Evolutionary conservation across 345 rosid genomes (phyloP).

Genomic region (Lepidium didymum): DNA sequence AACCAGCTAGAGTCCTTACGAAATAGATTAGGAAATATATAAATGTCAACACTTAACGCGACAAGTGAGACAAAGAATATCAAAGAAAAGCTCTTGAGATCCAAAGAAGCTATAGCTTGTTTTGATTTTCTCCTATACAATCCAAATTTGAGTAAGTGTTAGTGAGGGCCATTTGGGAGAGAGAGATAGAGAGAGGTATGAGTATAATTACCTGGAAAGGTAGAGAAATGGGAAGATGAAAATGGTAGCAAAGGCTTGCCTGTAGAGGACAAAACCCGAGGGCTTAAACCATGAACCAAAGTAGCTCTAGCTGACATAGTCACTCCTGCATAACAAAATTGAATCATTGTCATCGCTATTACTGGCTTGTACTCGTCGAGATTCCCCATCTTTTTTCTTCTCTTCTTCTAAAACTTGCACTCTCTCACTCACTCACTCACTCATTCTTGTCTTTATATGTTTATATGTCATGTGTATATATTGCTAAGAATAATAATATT

Average conservation of each 20-base stretch:
- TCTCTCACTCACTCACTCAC: not conserved
- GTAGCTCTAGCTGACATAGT: constrained; percentile 31
- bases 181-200: not conserved
- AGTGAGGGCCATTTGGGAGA: not conserved
- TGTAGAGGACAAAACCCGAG: constrained; percentile 33
- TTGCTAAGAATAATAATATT: not conserved
- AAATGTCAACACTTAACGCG: constrained; percentile 33
- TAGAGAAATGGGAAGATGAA: constrained; percentile 31
- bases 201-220: constrained; percentile 21
- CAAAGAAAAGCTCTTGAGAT: constrained; percentile 29
- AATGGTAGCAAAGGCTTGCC: constrained; percentile 41
- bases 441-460: not conserved
- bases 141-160: not conserved
- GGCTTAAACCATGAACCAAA: constrained; percentile 32
- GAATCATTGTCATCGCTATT: constrained; percentile 30
- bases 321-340: constrained; percentile 30
- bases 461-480: not conserved
- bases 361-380: constrained; percentile 31
- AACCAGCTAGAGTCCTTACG: not conserved
- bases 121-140: constrained; percentile 22
- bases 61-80: constrained; percentile 35
- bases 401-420: too few species aligned
- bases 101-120: constrained; percentile 11
- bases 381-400: constrained; percentile 24
- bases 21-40: too few species aligned